Base-by-base conservation (phyloP, 2,329 filamentous ascomycete species). In the Pseudopithomyces chartarum region DNA sequence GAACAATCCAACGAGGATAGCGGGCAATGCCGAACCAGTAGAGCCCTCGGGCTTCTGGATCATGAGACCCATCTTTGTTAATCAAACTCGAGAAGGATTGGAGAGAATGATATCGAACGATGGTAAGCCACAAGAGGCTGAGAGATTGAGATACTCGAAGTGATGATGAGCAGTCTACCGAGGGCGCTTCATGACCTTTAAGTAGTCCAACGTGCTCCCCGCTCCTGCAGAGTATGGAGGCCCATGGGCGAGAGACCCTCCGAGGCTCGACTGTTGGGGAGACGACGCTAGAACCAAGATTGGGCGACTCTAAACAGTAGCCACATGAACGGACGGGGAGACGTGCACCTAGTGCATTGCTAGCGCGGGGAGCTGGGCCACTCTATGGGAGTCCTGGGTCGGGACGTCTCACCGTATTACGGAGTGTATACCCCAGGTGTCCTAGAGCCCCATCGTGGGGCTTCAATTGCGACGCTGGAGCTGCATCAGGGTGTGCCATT, bases 41-140 rank as follows among this genome's bases (percentile, higher is more conserved):
- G 89, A 84, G 82, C 88, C 89, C 80, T 89, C 85, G 76, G 89
- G 89, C 81, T 90, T 90, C 70, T 87, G 87, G 56, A 82, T 54
- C 58, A 74, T 65, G 39, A 74, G 39, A 64, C 71, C 72, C 74
- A 76, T 76, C 63, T 39, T 20, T 39, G 33, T 22, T 34, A 34
- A 50, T 40, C 47, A 50, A 13, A 19, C 34, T 39, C 34, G 11
- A 55, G 67, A 50, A 17, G 56, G 52, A 58, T 47, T 58, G 46
- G 38, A 47, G 23, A 38, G 50, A 63, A 58, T 61, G 62, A 59
- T 52, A 50, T 60, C 49, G 48, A 50, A 29, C 15, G 13, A 22
- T 50, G 34, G 15, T 39, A n/a, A 40, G 34, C 22, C 15, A 39
- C 47, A 62, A 61, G 54, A 40, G 38, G 38, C 8, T n/a, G n/a